Evolutionary conservation across 83 land plant species (phyloP).

Genomic region (Diphasiastrum complanatum): DNA sequence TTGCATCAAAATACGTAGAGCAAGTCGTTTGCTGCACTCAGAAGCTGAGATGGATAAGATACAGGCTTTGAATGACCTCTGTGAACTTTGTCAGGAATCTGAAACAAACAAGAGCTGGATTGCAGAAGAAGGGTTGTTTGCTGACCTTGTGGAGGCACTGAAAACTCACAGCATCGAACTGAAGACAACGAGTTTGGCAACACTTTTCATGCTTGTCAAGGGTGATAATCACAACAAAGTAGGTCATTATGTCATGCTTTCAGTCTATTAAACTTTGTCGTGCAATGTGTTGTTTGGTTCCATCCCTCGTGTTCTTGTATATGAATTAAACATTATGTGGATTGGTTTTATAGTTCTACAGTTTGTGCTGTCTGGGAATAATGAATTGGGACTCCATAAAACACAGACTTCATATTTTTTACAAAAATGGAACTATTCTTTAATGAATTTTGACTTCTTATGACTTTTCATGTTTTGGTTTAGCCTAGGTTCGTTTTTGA

Average conservation of each 20-base stretch:
- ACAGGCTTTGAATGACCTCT: constrained; percentile 37
- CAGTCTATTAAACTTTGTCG: constrained; percentile 14
- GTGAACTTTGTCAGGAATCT: constrained; percentile 34
- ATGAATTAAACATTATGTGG: too few species aligned
- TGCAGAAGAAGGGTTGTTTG: constrained; percentile 42
- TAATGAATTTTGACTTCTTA: background rate
- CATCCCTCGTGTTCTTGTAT: background rate
- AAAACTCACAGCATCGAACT: constrained; percentile 31
- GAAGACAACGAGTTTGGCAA: constrained; percentile 26
- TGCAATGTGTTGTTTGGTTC: background rate
- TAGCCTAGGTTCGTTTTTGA: background rate
- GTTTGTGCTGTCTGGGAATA: too few species aligned
- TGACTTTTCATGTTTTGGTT: background rate
- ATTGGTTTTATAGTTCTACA: too few species aligned
- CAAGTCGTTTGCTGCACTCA: constrained; percentile 32
- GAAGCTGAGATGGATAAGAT: constrained; percentile 13
- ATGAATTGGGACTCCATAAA: too few species aligned
- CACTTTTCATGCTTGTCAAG: constrained; percentile 32
- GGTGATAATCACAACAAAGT: constrained; percentile 44
- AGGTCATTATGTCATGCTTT: background rate
- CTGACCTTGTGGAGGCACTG: constrained; percentile 29
- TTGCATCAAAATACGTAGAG: constrained; percentile 43
- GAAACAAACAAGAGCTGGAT: constrained; percentile 51
- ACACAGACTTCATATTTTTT: background rate
- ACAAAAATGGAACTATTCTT: too few species aligned